Percentiles rank a stretch among this genome's conserved stretches.
Conservation (phyloP, 2,329 filamentous ascomycete species). For the Pseudogymnoascus destructans region DNA sequence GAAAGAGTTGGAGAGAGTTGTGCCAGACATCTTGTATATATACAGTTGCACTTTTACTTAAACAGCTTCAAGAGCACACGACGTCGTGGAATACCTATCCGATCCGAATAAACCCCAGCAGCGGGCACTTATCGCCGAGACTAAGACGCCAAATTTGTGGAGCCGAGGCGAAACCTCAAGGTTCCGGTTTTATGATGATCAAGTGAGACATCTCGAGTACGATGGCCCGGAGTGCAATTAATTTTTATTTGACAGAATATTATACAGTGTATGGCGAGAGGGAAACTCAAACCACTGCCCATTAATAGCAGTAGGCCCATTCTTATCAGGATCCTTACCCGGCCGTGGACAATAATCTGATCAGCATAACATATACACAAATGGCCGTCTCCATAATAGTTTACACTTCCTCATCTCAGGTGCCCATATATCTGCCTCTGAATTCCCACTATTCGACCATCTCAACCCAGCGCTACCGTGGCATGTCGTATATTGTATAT, state of each 20-base stretch:
- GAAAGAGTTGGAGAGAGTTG: conserved; percentile 46
- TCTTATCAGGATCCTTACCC: neutral
- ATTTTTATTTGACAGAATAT: neutral
- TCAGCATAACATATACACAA: neutral
- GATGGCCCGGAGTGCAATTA: neutral
- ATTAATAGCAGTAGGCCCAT: neutral
- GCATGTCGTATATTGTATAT: neutral
- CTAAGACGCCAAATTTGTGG: conserved; percentile 1
- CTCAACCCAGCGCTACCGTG: neutral
- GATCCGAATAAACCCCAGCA: neutral
- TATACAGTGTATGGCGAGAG: neutral
- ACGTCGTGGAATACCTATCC: neutral
- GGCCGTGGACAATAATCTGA: neutral
- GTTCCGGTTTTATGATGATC: neutral
- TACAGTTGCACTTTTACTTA: neutral
- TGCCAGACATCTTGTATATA: conserved; percentile 20
- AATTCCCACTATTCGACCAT: neutral
- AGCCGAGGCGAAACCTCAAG: neutral
- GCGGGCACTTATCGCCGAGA: conserved; percentile 7
- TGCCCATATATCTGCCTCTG: neutral
- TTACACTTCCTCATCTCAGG: neutral
- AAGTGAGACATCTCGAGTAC: neutral
- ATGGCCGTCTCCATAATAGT: neutral
- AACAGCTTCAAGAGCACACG: neutral
- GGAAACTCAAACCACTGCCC: neutral